phyloP scores from a whole-genome alignment of 768 basidiomycete genomes.

The Lactifluus subvellereus region DNA sequence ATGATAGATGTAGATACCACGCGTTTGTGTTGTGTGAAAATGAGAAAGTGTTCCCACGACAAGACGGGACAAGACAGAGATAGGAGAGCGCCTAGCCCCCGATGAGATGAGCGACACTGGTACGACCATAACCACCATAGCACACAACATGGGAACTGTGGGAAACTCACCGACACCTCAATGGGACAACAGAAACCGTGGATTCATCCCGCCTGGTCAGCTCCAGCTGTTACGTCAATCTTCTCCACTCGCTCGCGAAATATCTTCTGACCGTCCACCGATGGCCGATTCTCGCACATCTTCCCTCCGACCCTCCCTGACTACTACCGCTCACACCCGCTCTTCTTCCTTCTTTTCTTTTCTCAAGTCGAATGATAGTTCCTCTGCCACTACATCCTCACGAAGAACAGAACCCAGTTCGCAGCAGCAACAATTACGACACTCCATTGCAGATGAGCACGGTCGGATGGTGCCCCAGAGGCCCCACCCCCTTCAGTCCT shows the following conservation, averaged over 20 bases:
- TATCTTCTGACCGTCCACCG: constrained; percentile 24
- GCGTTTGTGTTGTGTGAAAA: not conserved
- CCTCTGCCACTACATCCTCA: constrained; percentile 24
- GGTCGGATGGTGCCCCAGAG: constrained; percentile 7
- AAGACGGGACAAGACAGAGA: too few relatives aligned
- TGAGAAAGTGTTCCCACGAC: not conserved
- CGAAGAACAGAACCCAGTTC: constrained; percentile 1
- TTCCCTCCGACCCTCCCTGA: constrained; percentile 16
- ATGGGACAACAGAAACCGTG: constrained; percentile 35
- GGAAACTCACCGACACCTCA: constrained; percentile 28
- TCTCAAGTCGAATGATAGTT: constrained; percentile 34
- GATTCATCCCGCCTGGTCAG: constrained; percentile 35
- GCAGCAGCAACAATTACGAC: not conserved
- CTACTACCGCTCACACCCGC: constrained; percentile 40
- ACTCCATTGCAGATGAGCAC: constrained; percentile 8
- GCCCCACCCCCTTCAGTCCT: not conserved
- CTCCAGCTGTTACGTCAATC: constrained; percentile 31
- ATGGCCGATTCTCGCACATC: not conserved
- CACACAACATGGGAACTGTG: constrained; percentile 19
- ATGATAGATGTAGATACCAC: constrained; percentile 20
- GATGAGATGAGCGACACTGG: too few relatives aligned
- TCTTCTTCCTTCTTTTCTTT: constrained; percentile 66
- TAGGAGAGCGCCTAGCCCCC: too few relatives aligned
- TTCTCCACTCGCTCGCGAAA: constrained; percentile 27
- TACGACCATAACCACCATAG: not conserved